Evolutionary conservation across 768 basidiomycete species (phyloP).

Genomic region (Clathrus columnatus): DNA sequence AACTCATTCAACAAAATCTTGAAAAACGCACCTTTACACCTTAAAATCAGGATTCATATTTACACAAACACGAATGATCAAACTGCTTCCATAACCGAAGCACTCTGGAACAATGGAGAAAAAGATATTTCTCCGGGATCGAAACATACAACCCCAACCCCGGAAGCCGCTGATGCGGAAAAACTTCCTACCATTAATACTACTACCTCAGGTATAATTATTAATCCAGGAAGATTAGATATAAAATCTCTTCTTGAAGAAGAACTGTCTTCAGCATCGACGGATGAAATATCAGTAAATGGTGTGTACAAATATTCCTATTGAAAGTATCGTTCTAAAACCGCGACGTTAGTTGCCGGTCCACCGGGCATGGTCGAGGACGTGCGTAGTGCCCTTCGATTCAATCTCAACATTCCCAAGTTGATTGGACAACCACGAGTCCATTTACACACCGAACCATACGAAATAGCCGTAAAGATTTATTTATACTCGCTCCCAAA

Average conservation of each 20-base stretch:
- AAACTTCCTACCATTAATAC: too few relatives aligned
- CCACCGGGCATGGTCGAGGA: slow-evolving; percentile 33
- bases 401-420: slow-evolving; percentile 15
- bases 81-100: not conserved
- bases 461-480: slow-evolving; percentile 15
- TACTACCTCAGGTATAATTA: too few relatives aligned
- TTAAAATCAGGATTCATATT: not conserved
- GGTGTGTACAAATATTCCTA: slow-evolving; percentile 25
- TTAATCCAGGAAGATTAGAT: slow-evolving; percentile 34
- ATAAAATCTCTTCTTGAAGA: slow-evolving; percentile 33
- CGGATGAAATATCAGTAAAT: slow-evolving; percentile 38
- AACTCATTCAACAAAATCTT: not conserved
- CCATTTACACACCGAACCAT: slow-evolving; percentile 41
- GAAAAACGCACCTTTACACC: not conserved
- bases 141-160: too few relatives aligned
- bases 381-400: slow-evolving; percentile 30
- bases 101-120: too few relatives aligned
- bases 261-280: slow-evolving; percentile 26
- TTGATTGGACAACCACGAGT: slow-evolving; percentile 33
- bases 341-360: slow-evolving; percentile 41
- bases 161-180: too few relatives aligned
- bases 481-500: not conserved
- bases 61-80: not conserved
- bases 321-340: too few relatives aligned
- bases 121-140: too few relatives aligned